Base-by-base conservation (phyloP, 352 stramenopile species). In the Globisporangium splendens region DNA sequence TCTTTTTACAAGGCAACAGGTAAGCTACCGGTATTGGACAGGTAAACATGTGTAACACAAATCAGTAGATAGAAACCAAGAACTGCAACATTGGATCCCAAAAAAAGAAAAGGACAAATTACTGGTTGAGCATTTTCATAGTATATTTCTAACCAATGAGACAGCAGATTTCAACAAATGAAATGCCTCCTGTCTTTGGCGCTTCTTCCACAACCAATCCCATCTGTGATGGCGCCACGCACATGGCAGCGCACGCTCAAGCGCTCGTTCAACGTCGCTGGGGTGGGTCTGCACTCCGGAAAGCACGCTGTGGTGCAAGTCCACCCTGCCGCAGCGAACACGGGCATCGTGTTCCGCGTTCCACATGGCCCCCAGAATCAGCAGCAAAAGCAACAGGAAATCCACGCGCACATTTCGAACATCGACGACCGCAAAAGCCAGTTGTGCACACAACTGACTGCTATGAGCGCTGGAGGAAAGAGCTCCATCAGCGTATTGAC, bases 271-370 rank as follows among this genome's bases (percentile, higher is more conserved):
- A 66, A 72, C 31, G 74, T 91, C 61, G 56, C 66, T 6, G 82
- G 82, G 56, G 66, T 87, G n/a, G 77, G 77, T 2, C 66, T 89
- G 6, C 82, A 91, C 62, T 83, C 74, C 1, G 82, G 79, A 7
- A 43, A 67, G 31, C 41, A 48, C 35, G 70, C 75, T 56, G 31
- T 33, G 10, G 53, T 85, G 20, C 63, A 59, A 20, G 46, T 91
- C 20, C 50, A 66, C 1, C 75, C 79, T 8, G 65, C 73, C 6
- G 50, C 66, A 22, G 18, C 44, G 6, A 46, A 73, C 46, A 63
- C 71, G 12, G 69, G 71, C 8, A 63, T 86, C 22, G 49, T 77
- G 20, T 79, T 86, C 50, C 60, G 57, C 31, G 11, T 49, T 43
- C 38, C 38, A 43, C 2, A 8, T 43, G 38, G 38, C 10, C 3